Evolutionary conservation across 371 early-diverging fungal species (phyloP).

Genomic region (Mucor ambiguus): DNA sequence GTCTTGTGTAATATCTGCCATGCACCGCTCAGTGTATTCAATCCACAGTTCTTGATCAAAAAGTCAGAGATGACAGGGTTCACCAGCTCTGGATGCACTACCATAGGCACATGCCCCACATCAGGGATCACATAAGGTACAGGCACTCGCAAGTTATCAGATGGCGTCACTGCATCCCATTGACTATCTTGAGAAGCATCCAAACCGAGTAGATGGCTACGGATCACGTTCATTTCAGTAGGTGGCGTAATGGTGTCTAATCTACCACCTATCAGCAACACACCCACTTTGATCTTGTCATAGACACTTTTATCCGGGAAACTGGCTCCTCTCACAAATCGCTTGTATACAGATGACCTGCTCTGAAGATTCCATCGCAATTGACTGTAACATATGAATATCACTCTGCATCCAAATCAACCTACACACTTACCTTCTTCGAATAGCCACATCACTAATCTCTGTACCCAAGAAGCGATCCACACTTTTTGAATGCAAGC

Average conservation of each 20-base stretch:
- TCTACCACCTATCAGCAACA: slow-evolving; percentile 63
- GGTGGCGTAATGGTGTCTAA: slow-evolving; percentile 57
- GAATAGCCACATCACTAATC: slow-evolving; percentile 38
- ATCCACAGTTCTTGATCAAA: slow-evolving; percentile 63
- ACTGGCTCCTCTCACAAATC: slow-evolving; percentile 51
- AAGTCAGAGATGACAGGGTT: slow-evolving; percentile 70
- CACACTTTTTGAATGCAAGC: slow-evolving; percentile 60
- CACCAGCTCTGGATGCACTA: slow-evolving; percentile 66
- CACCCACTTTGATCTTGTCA: slow-evolving; percentile 52
- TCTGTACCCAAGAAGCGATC: slow-evolving; percentile 56
- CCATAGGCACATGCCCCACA: slow-evolving; percentile 70
- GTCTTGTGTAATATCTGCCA: slow-evolving; percentile 65
- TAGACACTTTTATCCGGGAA: slow-evolving; percentile 52
- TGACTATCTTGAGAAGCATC: slow-evolving; percentile 22
- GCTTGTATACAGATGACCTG: slow-evolving; percentile 57
- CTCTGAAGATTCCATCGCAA: slow-evolving; percentile 65
- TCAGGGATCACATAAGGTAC: slow-evolving; percentile 63
- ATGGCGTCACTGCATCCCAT: slow-evolving; percentile 19
- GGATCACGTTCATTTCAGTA: slow-evolving; percentile 49
- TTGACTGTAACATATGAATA: slow-evolving; percentile 40
- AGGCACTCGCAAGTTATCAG: slow-evolving; percentile 40
- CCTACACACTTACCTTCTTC: slow-evolving; percentile 33
- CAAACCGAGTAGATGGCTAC: slow-evolving; percentile 40
- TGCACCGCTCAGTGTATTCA: slow-evolving; percentile 60
- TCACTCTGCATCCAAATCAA: neutral